Evolutionary conservation across 495 filamentous ascomycete species (phyloP).

Genomic region (Sporormia fimetaria): DNA sequence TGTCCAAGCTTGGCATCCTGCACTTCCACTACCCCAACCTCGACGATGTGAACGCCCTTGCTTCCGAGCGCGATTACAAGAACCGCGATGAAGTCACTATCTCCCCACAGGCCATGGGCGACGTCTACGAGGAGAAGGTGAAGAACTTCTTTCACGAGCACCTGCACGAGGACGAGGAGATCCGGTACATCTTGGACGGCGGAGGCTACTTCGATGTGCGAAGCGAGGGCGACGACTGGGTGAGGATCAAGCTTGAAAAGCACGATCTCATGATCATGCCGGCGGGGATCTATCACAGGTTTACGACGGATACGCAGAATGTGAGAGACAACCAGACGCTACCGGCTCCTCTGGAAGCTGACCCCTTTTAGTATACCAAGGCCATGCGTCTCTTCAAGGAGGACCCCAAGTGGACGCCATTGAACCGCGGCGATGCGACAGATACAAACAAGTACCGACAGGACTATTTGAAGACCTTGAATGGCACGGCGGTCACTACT

Average conservation of each 20-base stretch:
- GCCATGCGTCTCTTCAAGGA: slow-evolving; percentile 98
- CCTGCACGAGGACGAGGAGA: slow-evolving; percentile 97
- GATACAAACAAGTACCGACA: slow-evolving; percentile 68
- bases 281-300: slow-evolving; percentile 94
- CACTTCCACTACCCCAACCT: slow-evolving; percentile 59
- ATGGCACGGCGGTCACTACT: slow-evolving; percentile 2
- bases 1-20: slow-evolving; percentile 64
- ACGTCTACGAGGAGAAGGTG: slow-evolving; percentile 78
- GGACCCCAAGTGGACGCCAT: slow-evolving; percentile 94
- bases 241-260: slow-evolving; percentile 68
- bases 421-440: slow-evolving; percentile 70
- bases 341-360: slow-evolving; percentile 3
- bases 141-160: slow-evolving; percentile 91
- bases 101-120: slow-evolving; percentile 80
- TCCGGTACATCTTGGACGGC: slow-evolving; percentile 88
- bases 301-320: slow-evolving; percentile 84
- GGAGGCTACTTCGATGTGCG: slow-evolving; percentile 90
- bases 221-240: slow-evolving; percentile 64
- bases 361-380: slow-evolving; percentile 63
- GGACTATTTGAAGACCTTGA: slow-evolving; percentile 50
- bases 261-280: slow-evolving; percentile 74
- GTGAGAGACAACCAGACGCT: slow-evolving; percentile 42
- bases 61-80: slow-evolving; percentile 67
- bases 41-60: slow-evolving; percentile 57
- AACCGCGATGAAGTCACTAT: slow-evolving; percentile 90